These are phyloP conservation scores for Vaccinium corymbosum DNA, from an alignment of 148 eudicot species.

Conservation along the genomic window DNA sequence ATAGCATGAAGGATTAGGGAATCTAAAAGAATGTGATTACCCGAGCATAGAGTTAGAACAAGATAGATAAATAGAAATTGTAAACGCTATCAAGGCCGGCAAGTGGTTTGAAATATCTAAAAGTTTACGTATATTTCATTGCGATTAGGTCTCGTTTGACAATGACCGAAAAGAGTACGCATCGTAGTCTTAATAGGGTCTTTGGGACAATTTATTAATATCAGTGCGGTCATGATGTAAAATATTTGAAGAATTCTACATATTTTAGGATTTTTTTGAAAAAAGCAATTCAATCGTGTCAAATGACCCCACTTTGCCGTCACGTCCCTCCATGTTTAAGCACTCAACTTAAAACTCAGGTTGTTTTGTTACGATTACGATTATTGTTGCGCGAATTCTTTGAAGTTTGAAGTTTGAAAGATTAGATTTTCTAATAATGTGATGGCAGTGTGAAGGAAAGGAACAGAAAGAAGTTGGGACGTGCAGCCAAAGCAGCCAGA, in stretches of 20 bases:
- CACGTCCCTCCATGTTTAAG: background rate
- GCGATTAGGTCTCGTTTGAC: background rate
- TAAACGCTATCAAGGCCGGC: too few species aligned
- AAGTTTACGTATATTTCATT: too few species aligned
- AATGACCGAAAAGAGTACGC: background rate
- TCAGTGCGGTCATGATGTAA: background rate
- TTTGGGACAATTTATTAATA: background rate
- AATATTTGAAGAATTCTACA: background rate
- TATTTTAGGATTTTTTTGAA: background rate
- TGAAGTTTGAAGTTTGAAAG: too few species aligned
- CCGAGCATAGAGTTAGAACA: too few species aligned
- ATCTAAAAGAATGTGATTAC: too few species aligned
- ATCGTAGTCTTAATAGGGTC: background rate
- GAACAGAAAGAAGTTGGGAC: background rate
- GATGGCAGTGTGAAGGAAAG: background rate
- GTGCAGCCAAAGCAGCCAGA: conserved; percentile 10
- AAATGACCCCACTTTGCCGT: background rate
- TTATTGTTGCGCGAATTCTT: background rate
- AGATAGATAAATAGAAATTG: too few species aligned
- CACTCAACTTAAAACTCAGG: too few species aligned
- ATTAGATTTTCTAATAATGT: background rate
- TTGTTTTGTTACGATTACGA: background rate
- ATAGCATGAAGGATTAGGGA: too few species aligned
- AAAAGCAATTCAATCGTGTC: background rate
- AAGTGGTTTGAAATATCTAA: too few species aligned